Percentiles rank a stretch among this genome's conserved stretches.
These are phyloP conservation scores for Auriscalpium orientale DNA, from an alignment of 768 basidiomycete genomes.

Conservation along the genomic window DNA sequence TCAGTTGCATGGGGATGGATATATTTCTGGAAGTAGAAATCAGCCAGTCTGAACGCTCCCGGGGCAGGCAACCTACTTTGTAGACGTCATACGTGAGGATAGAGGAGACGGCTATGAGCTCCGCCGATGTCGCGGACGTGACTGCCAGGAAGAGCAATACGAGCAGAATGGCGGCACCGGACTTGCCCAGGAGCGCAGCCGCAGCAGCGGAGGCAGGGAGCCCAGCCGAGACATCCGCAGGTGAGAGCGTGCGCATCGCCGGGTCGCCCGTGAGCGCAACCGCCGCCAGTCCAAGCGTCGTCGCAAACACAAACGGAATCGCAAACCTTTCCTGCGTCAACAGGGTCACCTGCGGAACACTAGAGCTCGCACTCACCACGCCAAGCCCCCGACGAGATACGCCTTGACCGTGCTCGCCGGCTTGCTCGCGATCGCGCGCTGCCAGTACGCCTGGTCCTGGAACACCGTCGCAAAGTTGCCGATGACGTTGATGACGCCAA, in stretches of 20 bases:
- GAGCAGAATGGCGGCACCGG: slow-evolving; percentile 73
- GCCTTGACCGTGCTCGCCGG: slow-evolving; percentile 86
- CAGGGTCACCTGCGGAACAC: neutral
- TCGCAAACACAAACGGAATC: slow-evolving; percentile 82
- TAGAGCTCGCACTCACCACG: slow-evolving; percentile 48
- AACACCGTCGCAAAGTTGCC: slow-evolving; percentile 73
- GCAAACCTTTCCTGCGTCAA: slow-evolving; percentile 46
- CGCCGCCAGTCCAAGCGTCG: slow-evolving; percentile 80
- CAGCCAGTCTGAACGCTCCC: neutral
- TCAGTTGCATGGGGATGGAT: slow-evolving; percentile 80
- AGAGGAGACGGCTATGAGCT: slow-evolving; percentile 85
- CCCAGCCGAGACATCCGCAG: slow-evolving; percentile 78
- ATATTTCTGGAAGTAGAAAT: slow-evolving; percentile 41
- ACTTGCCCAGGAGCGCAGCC: slow-evolving; percentile 67
- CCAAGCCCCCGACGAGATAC: slow-evolving; percentile 81
- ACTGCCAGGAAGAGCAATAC: slow-evolving; percentile 83
- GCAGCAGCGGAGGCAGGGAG: slow-evolving; percentile 82
- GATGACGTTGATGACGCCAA: slow-evolving; percentile 80
- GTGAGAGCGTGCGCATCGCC: slow-evolving; percentile 41
- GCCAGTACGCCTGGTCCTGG: slow-evolving; percentile 72
- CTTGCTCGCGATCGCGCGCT: slow-evolving; percentile 81
- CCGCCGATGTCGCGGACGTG: slow-evolving; percentile 79
- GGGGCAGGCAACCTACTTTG: slow-evolving; percentile 36
- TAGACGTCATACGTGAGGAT: slow-evolving; percentile 83
- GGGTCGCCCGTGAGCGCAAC: slow-evolving; percentile 68